These are phyloP conservation scores for Petunia hybrid DNA, from an alignment of 305 asterid genomes.

Conservation along the genomic window DNA sequence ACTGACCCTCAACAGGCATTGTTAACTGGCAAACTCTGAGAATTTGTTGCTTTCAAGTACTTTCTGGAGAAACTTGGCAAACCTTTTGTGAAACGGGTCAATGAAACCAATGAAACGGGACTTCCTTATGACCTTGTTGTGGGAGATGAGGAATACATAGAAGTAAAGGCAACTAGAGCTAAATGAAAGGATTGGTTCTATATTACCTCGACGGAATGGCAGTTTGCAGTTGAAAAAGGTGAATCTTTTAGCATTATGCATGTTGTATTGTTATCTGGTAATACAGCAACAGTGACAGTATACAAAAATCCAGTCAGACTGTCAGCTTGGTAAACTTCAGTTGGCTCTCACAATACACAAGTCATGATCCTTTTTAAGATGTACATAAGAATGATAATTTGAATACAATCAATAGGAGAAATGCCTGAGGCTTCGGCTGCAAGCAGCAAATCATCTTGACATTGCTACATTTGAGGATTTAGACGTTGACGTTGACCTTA, in stretches of 20 bases:
- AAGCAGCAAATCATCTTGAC: too few relatives aligned
- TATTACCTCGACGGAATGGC: constrained; percentile 73
- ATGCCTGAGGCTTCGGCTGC: too few relatives aligned
- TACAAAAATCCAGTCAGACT: constrained; percentile 78
- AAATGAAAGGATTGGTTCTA: constrained; percentile 66
- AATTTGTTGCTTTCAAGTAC: constrained; percentile 73
- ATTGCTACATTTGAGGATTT: too few relatives aligned
- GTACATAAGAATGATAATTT: not conserved
- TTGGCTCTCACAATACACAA: constrained; percentile 48
- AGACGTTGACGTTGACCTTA: too few relatives aligned
- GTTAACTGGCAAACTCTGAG: constrained; percentile 84
- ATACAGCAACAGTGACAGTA: constrained; percentile 65
- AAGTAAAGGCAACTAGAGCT: constrained; percentile 84
- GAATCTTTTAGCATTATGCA: constrained; percentile 77
- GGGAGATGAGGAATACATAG: constrained; percentile 70
- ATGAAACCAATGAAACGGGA: constrained; percentile 76
- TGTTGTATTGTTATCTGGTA: constrained; percentile 52
- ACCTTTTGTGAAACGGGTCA: constrained; percentile 75
- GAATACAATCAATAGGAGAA: too few relatives aligned
- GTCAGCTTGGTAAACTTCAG: constrained; percentile 78
- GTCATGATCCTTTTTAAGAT: constrained; percentile 8
- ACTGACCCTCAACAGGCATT: constrained; percentile 62
- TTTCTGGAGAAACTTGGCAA: constrained; percentile 53
- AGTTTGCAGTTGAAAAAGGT: constrained; percentile 77
- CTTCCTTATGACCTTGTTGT: constrained; percentile 82